These are phyloP conservation scores for Hypocreales sp. DNA, from an alignment of 2,329 filamentous ascomycete species.

Conservation along the genomic window DNA sequence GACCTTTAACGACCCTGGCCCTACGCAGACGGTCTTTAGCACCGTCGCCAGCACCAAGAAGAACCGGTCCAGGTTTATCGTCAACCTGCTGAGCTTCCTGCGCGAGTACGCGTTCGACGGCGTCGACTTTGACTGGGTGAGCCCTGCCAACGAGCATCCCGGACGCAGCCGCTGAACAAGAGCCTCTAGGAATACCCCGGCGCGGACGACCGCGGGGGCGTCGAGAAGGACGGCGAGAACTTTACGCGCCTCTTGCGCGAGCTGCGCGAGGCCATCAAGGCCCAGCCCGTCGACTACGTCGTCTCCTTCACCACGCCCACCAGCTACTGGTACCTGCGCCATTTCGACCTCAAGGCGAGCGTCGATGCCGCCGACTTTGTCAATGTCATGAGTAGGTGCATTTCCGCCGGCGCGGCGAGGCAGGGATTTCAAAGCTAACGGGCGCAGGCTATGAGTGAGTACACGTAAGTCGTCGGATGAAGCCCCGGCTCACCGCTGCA, in stretches of 20 bases:
- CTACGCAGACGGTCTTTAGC: slow-evolving; percentile 10
- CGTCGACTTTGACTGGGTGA: slow-evolving; percentile 10
- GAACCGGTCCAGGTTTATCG: slow-evolving; percentile 15
- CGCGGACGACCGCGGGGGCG: slow-evolving; percentile 8
- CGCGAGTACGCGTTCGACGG: slow-evolving; percentile 22
- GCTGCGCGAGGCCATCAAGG: slow-evolving; percentile 4
- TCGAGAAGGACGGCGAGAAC: slow-evolving; percentile 8
- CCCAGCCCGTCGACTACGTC: slow-evolving; percentile 4
- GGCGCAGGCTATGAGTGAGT: too few relatives aligned
- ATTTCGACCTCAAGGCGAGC: slow-evolving; percentile 8
- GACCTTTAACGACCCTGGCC: slow-evolving; percentile 14
- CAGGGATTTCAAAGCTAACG: too few relatives aligned
- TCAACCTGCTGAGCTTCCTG: slow-evolving; percentile 21
- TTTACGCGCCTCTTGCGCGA: slow-evolving; percentile 8
- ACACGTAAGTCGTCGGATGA: too few relatives aligned
- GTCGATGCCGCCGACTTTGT: slow-evolving; percentile 17
- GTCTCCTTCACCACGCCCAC: slow-evolving; percentile 10
- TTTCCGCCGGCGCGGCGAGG: too few relatives aligned
- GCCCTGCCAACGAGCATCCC: not conserved
- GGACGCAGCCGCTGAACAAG: not conserved
- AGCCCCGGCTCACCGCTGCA: too few relatives aligned
- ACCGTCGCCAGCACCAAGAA: slow-evolving; percentile 11
- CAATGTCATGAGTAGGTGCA: slow-evolving; percentile 27
- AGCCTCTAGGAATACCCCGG: slow-evolving; percentile 13
- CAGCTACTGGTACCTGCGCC: slow-evolving; percentile 14